phyloP scores from a whole-genome alignment of 306 rosid genomes.

The Prunus davidiana region DNA sequence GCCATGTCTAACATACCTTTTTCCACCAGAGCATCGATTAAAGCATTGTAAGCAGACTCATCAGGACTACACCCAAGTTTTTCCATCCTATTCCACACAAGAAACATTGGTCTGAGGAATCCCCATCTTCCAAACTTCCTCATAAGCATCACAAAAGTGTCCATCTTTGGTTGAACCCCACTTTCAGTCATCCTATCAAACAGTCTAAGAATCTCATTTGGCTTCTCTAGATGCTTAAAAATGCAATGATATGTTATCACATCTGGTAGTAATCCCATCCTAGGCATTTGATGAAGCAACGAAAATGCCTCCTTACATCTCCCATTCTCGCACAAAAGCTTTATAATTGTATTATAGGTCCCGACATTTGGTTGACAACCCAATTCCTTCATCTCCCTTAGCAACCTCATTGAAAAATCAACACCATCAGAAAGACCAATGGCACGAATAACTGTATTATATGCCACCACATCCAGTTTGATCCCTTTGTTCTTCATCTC shows the following conservation, averaged over 20 bases:
- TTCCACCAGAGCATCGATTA: slow-evolving; percentile 78
- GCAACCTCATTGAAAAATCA: slow-evolving; percentile 54
- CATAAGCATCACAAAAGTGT: slow-evolving; percentile 83
- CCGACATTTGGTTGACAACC: slow-evolving; percentile 64
- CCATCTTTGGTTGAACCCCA: slow-evolving; percentile 66
- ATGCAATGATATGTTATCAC: slow-evolving; percentile 62
- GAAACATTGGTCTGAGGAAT: slow-evolving; percentile 69
- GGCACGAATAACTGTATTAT: slow-evolving; percentile 72
- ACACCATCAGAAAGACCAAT: slow-evolving; percentile 73
- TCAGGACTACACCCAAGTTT: slow-evolving; percentile 77
- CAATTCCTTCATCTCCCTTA: slow-evolving; percentile 72
- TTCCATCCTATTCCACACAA: slow-evolving; percentile 76
- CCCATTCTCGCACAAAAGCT: slow-evolving; percentile 65
- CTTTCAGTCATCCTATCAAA: slow-evolving; percentile 68
- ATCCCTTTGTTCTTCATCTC: slow-evolving; percentile 62
- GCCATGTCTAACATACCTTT: slow-evolving; percentile 76
- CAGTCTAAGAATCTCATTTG: slow-evolving; percentile 55
- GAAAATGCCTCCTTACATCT: slow-evolving; percentile 63
- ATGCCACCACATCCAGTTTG: slow-evolving; percentile 69
- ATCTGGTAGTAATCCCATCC: slow-evolving; percentile 51
- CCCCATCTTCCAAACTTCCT: slow-evolving; percentile 94
- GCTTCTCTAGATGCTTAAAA: slow-evolving; percentile 60
- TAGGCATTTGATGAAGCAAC: slow-evolving; percentile 48
- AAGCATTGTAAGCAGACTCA: slow-evolving; percentile 75
- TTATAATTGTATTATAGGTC: slow-evolving; percentile 69